Evolutionary conservation across 1,284 basidiomycete genomes (phyloP).

Genomic region (Golubevia sp.): DNA sequence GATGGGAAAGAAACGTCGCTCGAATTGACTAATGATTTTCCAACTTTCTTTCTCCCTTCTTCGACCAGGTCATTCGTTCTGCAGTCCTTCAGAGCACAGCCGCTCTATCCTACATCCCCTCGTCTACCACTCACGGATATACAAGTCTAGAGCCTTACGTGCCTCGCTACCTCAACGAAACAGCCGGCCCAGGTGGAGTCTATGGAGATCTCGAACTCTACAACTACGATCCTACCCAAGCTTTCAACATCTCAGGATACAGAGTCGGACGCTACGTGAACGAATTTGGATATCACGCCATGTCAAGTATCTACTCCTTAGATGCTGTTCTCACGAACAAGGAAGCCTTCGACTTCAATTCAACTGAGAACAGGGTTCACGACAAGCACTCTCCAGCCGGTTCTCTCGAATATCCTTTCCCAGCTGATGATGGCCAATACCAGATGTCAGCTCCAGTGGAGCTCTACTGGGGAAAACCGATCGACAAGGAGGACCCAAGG

Average conservation of each 20-base stretch:
- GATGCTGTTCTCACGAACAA: conserved; percentile 67
- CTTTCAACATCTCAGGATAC: conserved; percentile 69
- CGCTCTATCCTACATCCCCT: conserved; percentile 26
- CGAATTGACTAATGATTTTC: too few relatives aligned
- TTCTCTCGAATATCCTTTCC: conserved; percentile 68
- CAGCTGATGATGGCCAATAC: conserved; percentile 67
- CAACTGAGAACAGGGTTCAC: conserved; percentile 68
- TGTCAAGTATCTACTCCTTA: conserved; percentile 72
- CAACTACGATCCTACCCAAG: conserved; percentile 47
- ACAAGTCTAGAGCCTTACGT: conserved; percentile 69
- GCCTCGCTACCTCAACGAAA: conserved; percentile 67
- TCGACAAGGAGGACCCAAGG: neutral
- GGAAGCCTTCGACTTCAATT: conserved; percentile 70
- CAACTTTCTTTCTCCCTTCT: conserved; percentile 5
- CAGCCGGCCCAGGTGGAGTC: conserved; percentile 66
- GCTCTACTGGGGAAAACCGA: conserved; percentile 65
- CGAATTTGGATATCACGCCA: conserved; percentile 72
- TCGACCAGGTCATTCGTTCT: neutral
- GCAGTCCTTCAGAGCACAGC: neutral
- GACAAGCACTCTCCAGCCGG: conserved; percentile 69
- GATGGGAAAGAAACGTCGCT: too few relatives aligned
- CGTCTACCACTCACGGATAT: conserved; percentile 63
- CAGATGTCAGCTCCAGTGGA: conserved; percentile 68
- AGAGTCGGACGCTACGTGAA: conserved; percentile 70
- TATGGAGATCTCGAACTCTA: conserved; percentile 68